Evolutionary conservation across 78 protist genomes (phyloP), one percentile per base, ranked within the genome.

Genomic region (Cavenderia fasciculata): DNA sequence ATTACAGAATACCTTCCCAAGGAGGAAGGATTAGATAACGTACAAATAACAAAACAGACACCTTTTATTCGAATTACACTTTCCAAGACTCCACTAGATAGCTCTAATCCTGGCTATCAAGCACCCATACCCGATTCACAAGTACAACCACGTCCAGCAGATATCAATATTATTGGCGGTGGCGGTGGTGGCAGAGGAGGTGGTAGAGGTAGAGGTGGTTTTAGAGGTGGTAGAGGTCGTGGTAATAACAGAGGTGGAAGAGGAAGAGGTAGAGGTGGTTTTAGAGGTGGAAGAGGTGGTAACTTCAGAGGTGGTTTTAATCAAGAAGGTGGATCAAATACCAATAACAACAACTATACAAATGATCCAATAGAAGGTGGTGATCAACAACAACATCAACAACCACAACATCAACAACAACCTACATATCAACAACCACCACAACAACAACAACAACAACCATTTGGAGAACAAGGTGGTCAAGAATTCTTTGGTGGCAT

Each of bases 1-100:
- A 59, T 68, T 2, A 82, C 90, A 0, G 69, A 52, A 44, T 82
- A 82, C 12, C 59, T 82, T 40, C 90, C 90, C 47, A 82, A 82
- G 63, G 90, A 82, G 8, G 90, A 82, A n/a, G 90, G 90, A n/a
- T 41, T 82, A 1, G 90, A 82, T 54, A 82, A 69, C 38, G 90
- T 82, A 34, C 79, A 82, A 43, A 10, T 82, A 27, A 29, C 23
- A 2, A 82, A 82, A 33, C 74, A 49, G n/a, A 38, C 90, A 23
- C 77, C 90, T 11, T 82, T 68, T 59, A 68, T 82, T 25, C 65
- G 57, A 36, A 82, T 82, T 25, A 82, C 90, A 4, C 21, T 82
- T 4, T 82, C 90, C 2, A 65, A 36, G 41, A 41, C 16, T 33
- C 90, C 40, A 25, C 14, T 68, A 0, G 90, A 82, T n/a, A 82